phyloP scores from a whole-genome alignment of 257 asterid genomes.

The Verbascum thapsus region DNA sequence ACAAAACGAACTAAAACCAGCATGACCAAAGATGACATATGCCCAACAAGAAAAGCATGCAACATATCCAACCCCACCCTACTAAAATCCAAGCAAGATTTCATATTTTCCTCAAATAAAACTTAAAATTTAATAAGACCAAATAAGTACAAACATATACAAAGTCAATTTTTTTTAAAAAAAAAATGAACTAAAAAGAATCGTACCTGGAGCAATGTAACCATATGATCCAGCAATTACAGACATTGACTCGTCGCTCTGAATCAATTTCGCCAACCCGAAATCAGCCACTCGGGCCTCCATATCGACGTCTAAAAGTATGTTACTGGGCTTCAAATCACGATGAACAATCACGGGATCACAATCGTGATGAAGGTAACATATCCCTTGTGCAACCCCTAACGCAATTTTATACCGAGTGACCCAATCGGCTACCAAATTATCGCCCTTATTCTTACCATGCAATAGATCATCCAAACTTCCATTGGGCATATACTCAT shows the following conservation, averaged over 20 bases:
- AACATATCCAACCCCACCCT: constrained; percentile 8
- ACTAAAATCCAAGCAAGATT: neutral
- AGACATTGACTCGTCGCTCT: constrained; percentile 72
- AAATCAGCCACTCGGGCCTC: constrained; percentile 91
- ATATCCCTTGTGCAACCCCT: constrained; percentile 91
- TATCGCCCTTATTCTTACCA: constrained; percentile 61
- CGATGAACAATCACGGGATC: constrained; percentile 81
- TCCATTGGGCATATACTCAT: constrained; percentile 97
- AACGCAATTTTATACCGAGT: constrained; percentile 70
- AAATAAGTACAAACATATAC: neutral
- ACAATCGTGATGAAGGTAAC: constrained; percentile 91
- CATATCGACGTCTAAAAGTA: constrained; percentile 66
- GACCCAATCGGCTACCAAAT: constrained; percentile 66
- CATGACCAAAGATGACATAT: constrained; percentile 18
- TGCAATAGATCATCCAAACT: constrained; percentile 77
- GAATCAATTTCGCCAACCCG: constrained; percentile 81
- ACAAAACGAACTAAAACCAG: constrained; percentile 48
- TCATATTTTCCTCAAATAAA: too few species aligned
- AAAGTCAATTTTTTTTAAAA: too few species aligned
- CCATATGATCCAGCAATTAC: constrained; percentile 94
- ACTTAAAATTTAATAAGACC: neutral
- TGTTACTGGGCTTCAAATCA: constrained; percentile 76
- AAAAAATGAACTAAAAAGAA: neutral
- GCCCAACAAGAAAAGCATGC: constrained; percentile 27
- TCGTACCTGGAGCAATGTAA: constrained; percentile 90